phyloP scores from a whole-genome alignment of 202 grass and related monocot genomes.

The Cymbopogon flexuosus region DNA sequence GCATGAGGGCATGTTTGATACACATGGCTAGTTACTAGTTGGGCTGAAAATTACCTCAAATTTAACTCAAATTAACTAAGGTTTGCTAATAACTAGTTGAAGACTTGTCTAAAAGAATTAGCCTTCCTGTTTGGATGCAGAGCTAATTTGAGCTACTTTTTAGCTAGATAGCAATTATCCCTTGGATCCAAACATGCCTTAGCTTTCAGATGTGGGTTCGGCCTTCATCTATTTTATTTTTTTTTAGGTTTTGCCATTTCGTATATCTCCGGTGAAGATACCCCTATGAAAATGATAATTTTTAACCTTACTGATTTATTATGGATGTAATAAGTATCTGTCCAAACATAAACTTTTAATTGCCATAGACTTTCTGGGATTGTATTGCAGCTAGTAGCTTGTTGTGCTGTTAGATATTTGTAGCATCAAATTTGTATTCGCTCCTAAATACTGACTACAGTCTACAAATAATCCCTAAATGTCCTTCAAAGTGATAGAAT shows the following conservation, averaged over 20 bases:
- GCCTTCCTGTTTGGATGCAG: no score
- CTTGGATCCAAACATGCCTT: background rate
- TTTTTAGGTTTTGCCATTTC: background rate
- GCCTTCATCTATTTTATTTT: background rate
- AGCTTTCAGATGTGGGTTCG: background rate
- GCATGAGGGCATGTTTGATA: no score
- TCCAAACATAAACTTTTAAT: background rate
- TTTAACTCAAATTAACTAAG: no score
- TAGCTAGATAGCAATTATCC: no score
- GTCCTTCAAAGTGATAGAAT: background rate
- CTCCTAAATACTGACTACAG: background rate
- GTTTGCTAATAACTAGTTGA: no score
- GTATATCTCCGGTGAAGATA: background rate
- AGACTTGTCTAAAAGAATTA: no score
- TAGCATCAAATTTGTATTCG: background rate
- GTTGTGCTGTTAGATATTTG: background rate
- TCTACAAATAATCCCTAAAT: background rate
- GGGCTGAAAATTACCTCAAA: no score
- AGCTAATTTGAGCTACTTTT: no score
- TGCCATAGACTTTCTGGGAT: background rate
- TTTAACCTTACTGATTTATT: background rate
- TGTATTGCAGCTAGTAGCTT: background rate
- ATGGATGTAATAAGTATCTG: background rate
- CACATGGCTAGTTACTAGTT: no score
- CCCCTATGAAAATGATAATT: background rate